phyloP scores from a whole-genome alignment of 1,284 basidiomycete species.

The Puccinia triticina region DNA sequence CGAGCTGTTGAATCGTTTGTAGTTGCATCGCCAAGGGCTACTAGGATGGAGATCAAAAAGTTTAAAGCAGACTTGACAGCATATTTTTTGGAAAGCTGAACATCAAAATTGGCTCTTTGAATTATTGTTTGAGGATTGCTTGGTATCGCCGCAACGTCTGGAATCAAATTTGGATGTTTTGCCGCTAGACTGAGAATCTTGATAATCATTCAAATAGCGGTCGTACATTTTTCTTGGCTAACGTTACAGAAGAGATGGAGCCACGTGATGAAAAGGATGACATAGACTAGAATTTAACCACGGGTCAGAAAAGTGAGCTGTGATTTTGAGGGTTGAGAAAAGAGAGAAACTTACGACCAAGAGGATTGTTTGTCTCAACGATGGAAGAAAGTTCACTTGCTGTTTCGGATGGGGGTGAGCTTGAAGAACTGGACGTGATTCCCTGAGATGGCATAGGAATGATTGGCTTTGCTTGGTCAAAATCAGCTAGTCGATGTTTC shows the following conservation, averaged over 20 bases:
- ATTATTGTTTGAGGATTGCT: constrained; percentile 21
- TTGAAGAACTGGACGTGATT: neutral
- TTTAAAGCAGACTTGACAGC: constrained; percentile 20
- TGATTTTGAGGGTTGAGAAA: neutral
- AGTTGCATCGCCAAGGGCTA: neutral
- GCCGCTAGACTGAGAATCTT: neutral
- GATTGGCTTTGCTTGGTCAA: neutral
- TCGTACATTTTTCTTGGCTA: constrained; percentile 19
- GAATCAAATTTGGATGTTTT: neutral
- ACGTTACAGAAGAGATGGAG: constrained; percentile 37
- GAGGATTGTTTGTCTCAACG: neutral
- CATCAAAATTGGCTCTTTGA: neutral
- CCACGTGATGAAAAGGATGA: constrained; percentile 21
- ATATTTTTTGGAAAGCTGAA: neutral
- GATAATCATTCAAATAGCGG: neutral
- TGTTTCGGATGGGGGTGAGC: neutral
- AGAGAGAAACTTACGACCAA: neutral
- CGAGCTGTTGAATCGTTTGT: neutral
- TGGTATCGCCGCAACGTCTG: neutral
- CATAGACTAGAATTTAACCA: neutral
- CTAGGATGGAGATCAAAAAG: neutral
- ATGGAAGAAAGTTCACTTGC: neutral
- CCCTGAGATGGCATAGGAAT: neutral
- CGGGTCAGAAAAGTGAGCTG: neutral
- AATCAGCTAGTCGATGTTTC: constrained; percentile 26